Percentiles rank a stretch among this genome's conserved stretches.
These are phyloP conservation scores for Drechslerella coelobrocha DNA, from an alignment of 2,329 filamentous ascomycete genomes.

Conservation along the genomic window DNA sequence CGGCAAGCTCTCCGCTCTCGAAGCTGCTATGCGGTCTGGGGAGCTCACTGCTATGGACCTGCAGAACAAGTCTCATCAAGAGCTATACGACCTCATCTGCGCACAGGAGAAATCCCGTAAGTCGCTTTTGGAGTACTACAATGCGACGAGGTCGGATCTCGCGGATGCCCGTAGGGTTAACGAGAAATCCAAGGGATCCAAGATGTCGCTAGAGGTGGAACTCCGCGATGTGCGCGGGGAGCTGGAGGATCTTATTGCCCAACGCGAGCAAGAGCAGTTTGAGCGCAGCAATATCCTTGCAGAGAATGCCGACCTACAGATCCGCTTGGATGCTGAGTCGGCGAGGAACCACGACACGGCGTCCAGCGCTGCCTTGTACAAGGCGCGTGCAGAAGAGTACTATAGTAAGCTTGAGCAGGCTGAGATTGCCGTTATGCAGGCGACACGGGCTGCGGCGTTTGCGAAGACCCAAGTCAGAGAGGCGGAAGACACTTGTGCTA, in stretches of 20 bases:
- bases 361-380: constrained; percentile 86
- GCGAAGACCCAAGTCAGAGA: constrained; percentile 88
- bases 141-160: constrained; percentile 82
- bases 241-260: constrained; percentile 76
- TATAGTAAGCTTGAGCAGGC: constrained; percentile 97
- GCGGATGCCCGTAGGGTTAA: constrained; percentile 85
- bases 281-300: constrained; percentile 86
- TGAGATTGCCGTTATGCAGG: constrained; percentile 92
- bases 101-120: constrained; percentile 89
- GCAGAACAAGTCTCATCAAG: constrained; percentile 90
- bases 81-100: constrained; percentile 89
- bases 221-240: constrained; percentile 84
- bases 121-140: constrained; percentile 81
- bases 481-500: constrained; percentile 86
- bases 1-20: constrained; percentile 87
- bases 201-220: constrained; percentile 81
- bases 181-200: constrained; percentile 83
- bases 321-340: constrained; percentile 85
- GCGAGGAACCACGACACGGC: constrained; percentile 84
- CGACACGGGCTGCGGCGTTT: constrained; percentile 88
- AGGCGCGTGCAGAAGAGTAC: constrained; percentile 90
- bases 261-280: constrained; percentile 84
- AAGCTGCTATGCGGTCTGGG: constrained; percentile 83
- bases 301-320: constrained; percentile 92
- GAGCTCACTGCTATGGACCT: constrained; percentile 89